Evolutionary conservation across 768 basidiomycete species (phyloP).

Genomic region (Auricularia heimuer): DNA sequence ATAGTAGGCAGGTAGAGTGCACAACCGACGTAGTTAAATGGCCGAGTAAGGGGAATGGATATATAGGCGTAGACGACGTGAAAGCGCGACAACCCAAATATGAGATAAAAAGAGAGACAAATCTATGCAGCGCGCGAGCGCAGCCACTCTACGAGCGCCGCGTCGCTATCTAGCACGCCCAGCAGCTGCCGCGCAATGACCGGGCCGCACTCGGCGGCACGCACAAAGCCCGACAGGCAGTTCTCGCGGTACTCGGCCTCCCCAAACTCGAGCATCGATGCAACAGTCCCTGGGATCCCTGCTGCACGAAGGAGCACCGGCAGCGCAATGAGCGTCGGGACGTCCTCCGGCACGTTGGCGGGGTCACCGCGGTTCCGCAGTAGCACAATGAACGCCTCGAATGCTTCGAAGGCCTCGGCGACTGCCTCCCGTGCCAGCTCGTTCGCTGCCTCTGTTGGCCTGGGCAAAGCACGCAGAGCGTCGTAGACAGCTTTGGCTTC

Average conservation of each 20-base stretch:
- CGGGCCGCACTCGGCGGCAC: conserved; percentile 64
- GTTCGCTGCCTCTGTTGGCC: conserved; percentile 38
- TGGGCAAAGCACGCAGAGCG: conserved; percentile 49
- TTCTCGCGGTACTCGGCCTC: conserved; percentile 58
- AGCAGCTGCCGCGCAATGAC: conserved; percentile 49
- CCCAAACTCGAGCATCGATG: conserved; percentile 44
- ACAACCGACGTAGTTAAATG: too few species aligned
- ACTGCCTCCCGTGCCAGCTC: conserved; percentile 67
- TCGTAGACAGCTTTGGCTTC: conserved; percentile 59
- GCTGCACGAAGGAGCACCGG: conserved; percentile 42
- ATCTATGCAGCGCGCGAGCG: background rate
- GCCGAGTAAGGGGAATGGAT: too few species aligned
- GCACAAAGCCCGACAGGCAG: conserved; percentile 64
- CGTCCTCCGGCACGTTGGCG: conserved; percentile 43
- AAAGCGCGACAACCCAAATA: too few species aligned
- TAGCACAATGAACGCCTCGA: conserved; percentile 46
- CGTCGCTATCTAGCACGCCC: conserved; percentile 28
- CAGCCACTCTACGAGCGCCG: conserved; percentile 1
- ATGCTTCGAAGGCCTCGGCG: conserved; percentile 62
- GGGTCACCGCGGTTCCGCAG: conserved; percentile 36
- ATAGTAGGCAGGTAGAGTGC: too few species aligned
- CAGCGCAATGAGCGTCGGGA: conserved; percentile 67
- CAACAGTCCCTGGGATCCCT: conserved; percentile 32
- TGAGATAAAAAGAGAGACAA: background rate
- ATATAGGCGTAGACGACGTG: too few species aligned